Evolutionary conservation across 1,284 basidiomycete genomes (phyloP), one percentile per base, ranked within the genome.

Genomic region (Cryptococcus sp.): DNA sequence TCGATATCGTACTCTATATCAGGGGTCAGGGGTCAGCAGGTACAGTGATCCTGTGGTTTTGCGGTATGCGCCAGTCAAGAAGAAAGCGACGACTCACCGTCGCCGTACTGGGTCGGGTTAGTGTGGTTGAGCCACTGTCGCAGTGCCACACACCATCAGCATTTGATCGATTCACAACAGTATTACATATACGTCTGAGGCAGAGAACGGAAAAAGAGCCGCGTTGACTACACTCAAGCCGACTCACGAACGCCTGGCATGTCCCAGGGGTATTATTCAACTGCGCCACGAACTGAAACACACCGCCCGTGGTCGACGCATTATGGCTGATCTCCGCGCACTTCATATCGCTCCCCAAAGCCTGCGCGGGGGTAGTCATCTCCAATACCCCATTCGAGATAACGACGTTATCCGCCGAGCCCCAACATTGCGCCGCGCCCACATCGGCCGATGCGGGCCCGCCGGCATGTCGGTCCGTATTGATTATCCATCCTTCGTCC

Each of bases 51-150:
- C 31, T 2, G 8, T 35, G 7, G 31, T 35, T 10, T 8, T 35
- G 7, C 5, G 7, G 13, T 35, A 8, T 10, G 7, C 31, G 13
- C 25, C 25, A 25, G 3, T 3, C 25, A 25, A 25, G 25, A 35
- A 35, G 31, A 8, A 10, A 35, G 13, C 31, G 4, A 35, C 31
- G 8, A 35, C 31, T 35, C 31, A 35, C 31, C 60, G 23, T 61
- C 60, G 5, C 47, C 54, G 25, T 44, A 44, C 15, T 48, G n/a
- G 15, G 39, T 53, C 10, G 55, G 16, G 19, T 45, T 52, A 16
- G 57, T 56, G 47, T 62, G 57, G 19, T 59, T 62, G 20, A 62
- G 41, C 61, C 61, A 56, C 52, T 62, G 22, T 35, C 8, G 47
- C 23, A n/a, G 23, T 35, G 38, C 16, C 41, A 42, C 27, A 47